phyloP scores from a whole-genome alignment of 2,329 filamentous ascomycete genomes.

The Pseudonectria foliicola region DNA sequence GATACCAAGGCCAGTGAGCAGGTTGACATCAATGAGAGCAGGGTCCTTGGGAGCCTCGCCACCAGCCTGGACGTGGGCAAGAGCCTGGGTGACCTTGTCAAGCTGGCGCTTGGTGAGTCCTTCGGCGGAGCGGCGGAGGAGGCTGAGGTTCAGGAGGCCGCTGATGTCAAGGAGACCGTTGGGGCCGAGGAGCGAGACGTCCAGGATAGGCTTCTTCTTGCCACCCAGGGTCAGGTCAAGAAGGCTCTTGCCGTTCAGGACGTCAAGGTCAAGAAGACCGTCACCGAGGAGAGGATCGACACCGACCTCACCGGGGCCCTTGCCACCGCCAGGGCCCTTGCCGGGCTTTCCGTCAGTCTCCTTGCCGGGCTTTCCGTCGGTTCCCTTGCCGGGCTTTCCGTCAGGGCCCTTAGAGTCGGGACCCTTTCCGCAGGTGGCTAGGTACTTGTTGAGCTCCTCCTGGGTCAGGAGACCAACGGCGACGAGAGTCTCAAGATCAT shows the following conservation, averaged over 20 bases:
- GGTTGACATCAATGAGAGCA: slow-evolving; percentile 5
- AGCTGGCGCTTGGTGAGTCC: too few species aligned
- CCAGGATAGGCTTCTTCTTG: neutral
- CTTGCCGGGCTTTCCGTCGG: neutral
- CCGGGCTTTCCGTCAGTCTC: neutral
- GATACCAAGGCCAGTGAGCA: neutral
- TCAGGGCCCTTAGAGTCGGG: neutral
- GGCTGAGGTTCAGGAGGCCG: slow-evolving; percentile 7
- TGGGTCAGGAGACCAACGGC: slow-evolving; percentile 14
- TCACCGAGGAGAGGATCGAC: slow-evolving; percentile 5
- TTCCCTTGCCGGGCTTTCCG: neutral
- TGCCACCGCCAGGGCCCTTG: neutral
- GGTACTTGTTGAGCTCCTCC: slow-evolving; percentile 16
- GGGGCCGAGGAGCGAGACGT: too few species aligned
- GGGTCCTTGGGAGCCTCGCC: slow-evolving; percentile 5
- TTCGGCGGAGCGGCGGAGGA: too few species aligned
- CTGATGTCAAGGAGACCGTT: too few species aligned
- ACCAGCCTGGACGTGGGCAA: neutral
- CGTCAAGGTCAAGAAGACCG: slow-evolving; percentile 1
- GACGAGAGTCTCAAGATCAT: slow-evolving; percentile 15
- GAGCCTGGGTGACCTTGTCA: too few species aligned
- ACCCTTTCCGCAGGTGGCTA: slow-evolving; percentile 9
- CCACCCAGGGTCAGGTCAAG: slow-evolving; percentile 2
- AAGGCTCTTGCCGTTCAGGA: slow-evolving; percentile 1
- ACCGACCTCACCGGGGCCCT: neutral